These are phyloP conservation scores for Nannochloropsis gaditana DNA, from an alignment of 108 stramenopile genomes.

Conservation along the genomic window DNA sequence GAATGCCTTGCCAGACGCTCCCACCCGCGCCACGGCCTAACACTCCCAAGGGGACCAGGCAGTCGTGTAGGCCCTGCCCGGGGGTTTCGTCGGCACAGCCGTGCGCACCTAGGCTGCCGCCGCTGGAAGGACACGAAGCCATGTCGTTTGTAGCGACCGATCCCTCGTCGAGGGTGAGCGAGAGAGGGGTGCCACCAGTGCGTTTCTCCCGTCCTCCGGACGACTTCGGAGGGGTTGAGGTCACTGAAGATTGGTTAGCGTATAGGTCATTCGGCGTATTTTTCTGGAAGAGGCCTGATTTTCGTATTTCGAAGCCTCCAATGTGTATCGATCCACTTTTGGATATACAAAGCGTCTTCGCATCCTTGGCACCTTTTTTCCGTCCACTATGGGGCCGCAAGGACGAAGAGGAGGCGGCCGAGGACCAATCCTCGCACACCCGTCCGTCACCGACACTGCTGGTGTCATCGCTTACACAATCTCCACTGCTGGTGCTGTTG, in stretches of 20 bases:
- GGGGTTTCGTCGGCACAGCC: neutral
- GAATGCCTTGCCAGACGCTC: constrained; percentile 56
- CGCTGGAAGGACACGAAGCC: too few relatives aligned
- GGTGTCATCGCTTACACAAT: neutral
- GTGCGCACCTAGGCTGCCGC: too few relatives aligned
- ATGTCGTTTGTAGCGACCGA: neutral
- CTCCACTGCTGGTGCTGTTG: neutral
- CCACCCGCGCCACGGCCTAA: constrained; percentile 63
- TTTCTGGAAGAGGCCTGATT: neutral
- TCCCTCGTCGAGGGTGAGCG: neutral
- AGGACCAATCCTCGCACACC: neutral
- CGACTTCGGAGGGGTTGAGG: neutral
- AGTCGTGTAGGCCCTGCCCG: neutral
- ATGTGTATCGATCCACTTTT: neutral
- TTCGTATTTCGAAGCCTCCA: neutral
- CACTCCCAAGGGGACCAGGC: constrained; percentile 33
- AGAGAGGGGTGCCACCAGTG: neutral
- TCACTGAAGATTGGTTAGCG: neutral
- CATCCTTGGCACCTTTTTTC: neutral
- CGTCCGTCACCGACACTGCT: neutral
- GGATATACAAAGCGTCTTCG: neutral
- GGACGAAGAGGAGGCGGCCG: neutral
- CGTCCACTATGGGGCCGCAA: neutral
- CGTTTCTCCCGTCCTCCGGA: neutral
- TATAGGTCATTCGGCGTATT: neutral